Conservation (phyloP, 306 rosid species). For the Neltuma alba region DNA sequence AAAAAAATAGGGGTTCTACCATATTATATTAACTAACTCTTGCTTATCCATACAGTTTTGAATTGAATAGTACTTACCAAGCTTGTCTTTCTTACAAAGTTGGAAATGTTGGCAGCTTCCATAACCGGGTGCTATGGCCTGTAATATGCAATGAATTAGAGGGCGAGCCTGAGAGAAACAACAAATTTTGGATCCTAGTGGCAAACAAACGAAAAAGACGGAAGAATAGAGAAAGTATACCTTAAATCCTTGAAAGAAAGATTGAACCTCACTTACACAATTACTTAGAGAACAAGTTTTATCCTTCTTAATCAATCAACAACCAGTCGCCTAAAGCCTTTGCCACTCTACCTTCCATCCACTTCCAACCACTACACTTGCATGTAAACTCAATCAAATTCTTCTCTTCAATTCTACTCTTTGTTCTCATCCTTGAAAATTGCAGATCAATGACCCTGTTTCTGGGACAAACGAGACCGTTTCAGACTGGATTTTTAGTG, state of each 20-base stretch:
- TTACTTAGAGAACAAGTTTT: not conserved
- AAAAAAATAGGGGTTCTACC: too few relatives aligned
- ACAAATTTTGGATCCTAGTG: too few relatives aligned
- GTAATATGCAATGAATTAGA: too few relatives aligned
- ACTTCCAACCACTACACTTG: not conserved
- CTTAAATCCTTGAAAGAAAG: not conserved
- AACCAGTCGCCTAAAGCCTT: not conserved
- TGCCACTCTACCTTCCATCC: not conserved
- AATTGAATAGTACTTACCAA: too few relatives aligned
- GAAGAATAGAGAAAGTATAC: not conserved
- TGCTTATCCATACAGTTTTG: too few relatives aligned
- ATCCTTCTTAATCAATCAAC: not conserved
- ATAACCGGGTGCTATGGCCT: too few relatives aligned
- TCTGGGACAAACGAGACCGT: constrained; percentile 29
- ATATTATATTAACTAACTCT: too few relatives aligned
- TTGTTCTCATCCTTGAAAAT: constrained; percentile 33
- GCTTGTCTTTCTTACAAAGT: too few relatives aligned
- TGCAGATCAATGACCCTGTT: constrained; percentile 58
- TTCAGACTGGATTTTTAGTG: constrained; percentile 16
- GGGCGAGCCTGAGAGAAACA: too few relatives aligned
- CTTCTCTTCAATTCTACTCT: not conserved
- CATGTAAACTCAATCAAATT: not conserved
- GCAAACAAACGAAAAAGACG: too few relatives aligned
- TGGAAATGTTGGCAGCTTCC: too few relatives aligned
- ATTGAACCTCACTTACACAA: not conserved